Percentiles rank a stretch among this genome's conserved stretches.
These are phyloP conservation scores for Mucor racemosus DNA, from an alignment of 371 early-diverging fungal species.

Conservation along the genomic window DNA sequence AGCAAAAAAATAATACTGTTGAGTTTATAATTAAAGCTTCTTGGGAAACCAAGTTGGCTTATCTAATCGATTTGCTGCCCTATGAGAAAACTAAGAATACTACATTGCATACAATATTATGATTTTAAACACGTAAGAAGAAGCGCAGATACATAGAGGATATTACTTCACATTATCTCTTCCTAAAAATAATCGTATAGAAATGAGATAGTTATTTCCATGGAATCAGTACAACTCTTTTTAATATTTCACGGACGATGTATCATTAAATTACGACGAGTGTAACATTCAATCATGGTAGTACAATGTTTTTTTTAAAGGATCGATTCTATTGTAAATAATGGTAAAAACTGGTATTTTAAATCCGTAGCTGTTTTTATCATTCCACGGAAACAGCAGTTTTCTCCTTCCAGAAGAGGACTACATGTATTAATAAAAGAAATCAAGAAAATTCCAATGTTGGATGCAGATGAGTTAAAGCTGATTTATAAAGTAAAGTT, in stretches of 20 bases:
- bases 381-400: not conserved
- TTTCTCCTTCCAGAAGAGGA: not conserved
- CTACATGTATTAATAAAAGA: not conserved
- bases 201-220: not conserved
- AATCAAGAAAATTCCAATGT: not conserved
- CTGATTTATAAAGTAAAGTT: too few species aligned
- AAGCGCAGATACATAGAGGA: not conserved
- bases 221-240: too few species aligned
- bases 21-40: conserved; percentile 1
- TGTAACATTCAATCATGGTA: not conserved
- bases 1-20: not conserved
- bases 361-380: not conserved
- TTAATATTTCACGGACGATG: not conserved
- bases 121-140: not conserved
- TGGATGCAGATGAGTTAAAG: too few species aligned
- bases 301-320: not conserved
- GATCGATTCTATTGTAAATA: not conserved
- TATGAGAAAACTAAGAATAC: not conserved
- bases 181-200: too few species aligned
- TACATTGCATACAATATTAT: not conserved
- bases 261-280: not conserved
- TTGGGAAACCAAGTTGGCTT: not conserved
- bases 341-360: conserved; percentile 3
- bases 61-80: not conserved
- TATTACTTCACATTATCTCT: not conserved